phyloP scores from a whole-genome alignment of 2,329 filamentous ascomycete genomes.

The Acrodontium crateriforme region DNA sequence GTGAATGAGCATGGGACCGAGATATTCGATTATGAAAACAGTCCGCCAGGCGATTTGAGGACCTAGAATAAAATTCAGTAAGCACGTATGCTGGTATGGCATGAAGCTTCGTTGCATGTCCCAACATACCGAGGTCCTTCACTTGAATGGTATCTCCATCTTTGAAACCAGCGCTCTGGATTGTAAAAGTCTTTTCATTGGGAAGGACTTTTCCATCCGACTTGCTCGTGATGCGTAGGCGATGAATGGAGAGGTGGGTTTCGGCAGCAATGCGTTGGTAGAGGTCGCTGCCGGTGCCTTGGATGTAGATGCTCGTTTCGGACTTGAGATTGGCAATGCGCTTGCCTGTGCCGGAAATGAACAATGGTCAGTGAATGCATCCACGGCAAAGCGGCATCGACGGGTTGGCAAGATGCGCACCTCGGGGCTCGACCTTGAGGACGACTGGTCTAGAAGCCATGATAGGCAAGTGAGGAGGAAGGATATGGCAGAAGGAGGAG shows the following conservation, averaged over 20 bases:
- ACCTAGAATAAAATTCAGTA: constrained; percentile 37
- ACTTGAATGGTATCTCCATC: constrained; percentile 58
- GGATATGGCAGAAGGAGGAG: no score
- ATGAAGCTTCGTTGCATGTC: background rate
- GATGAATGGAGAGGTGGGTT: constrained; percentile 42
- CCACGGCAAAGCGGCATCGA: constrained; percentile 4
- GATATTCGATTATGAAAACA: constrained; percentile 90
- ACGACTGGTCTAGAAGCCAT: constrained; percentile 32
- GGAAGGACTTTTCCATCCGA: constrained; percentile 45
- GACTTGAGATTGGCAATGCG: constrained; percentile 48
- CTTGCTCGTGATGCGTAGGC: constrained; percentile 50
- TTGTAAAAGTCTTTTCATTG: constrained; percentile 38
- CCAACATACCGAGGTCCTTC: constrained; percentile 71
- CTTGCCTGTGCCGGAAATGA: constrained; percentile 46
- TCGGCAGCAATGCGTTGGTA: constrained; percentile 43
- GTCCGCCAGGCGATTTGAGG: constrained; percentile 83
- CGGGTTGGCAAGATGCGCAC: constrained; percentile 20
- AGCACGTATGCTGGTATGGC: background rate
- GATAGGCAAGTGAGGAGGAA: constrained; percentile 1
- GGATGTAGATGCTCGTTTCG: constrained; percentile 37
- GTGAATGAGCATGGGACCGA: constrained; percentile 83
- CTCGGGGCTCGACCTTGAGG: constrained; percentile 32
- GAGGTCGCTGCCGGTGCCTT: constrained; percentile 40
- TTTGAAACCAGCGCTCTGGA: constrained; percentile 42
- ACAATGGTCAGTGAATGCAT: background rate